Percentiles rank a stretch among this genome's conserved stretches.
Conservation (phyloP, 176 grass and related monocot genomes). For the Ensete glaucum region DNA sequence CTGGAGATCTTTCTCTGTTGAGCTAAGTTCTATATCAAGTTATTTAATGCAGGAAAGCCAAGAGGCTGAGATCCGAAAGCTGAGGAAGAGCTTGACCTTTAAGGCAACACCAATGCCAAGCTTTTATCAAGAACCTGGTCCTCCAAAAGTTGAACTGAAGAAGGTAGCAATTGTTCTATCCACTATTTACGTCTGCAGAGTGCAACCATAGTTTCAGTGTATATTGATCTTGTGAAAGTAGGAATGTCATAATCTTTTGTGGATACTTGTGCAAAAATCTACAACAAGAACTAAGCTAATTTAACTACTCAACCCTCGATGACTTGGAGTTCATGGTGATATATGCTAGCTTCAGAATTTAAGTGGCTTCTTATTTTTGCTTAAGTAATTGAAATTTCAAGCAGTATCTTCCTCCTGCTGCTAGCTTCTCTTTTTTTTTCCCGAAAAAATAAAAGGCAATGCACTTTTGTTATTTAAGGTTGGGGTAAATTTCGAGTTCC, state of each 20-base stretch:
- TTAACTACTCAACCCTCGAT: no score
- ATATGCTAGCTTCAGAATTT: no score
- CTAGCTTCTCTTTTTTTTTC: not conserved
- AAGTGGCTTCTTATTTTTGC: no score
- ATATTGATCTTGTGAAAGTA: no score
- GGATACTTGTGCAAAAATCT: not conserved
- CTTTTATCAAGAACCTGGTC: slow-evolving; percentile 89
- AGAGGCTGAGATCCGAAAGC: slow-evolving; percentile 88
- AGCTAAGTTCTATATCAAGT: slow-evolving; percentile 1
- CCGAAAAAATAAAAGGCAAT: not conserved
- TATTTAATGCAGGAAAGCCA: slow-evolving; percentile 61
- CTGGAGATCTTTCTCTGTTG: not conserved
- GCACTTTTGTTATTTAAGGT: no score
- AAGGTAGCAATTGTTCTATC: slow-evolving; percentile 39
- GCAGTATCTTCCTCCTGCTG: no score
- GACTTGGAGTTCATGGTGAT: no score
- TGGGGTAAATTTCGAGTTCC: no score
- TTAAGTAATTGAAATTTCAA: no score
- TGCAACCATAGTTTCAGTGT: no score
- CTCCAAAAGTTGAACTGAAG: slow-evolving; percentile 87
- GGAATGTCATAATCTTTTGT: no score
- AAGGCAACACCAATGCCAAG: slow-evolving; percentile 94
- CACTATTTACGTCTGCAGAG: not conserved
- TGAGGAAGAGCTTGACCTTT: slow-evolving; percentile 93
- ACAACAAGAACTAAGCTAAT: not conserved